Evolutionary conservation across 371 early-diverging fungal species (phyloP), one percentile per base, ranked within the genome.

Genomic region (Basidiobolus meristosporus): DNA sequence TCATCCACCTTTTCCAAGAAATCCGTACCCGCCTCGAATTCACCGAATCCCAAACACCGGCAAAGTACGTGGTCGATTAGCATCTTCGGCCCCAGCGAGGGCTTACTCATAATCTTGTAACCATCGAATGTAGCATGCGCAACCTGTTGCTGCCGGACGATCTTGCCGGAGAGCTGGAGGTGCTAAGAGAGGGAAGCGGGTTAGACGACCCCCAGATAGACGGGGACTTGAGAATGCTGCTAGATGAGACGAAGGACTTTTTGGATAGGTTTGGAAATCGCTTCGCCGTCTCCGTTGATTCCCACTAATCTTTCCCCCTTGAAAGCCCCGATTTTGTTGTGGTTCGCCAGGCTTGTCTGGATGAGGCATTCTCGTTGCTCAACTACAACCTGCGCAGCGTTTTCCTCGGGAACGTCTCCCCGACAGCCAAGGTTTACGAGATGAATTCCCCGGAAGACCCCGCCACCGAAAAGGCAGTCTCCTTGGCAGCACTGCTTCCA

Each of bases 201-300:
- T 41, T 41, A 2, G 47, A 59, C 15, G 57, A 51, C 4, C 34
- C 50, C 2, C 56, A 47, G 16, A 52, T 66, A 28, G 65, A 70
- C 29, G 43, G 47, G 6, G 53, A 62, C 18, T 59, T 84, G 28
- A 59, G 65, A 28, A 59, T 46, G 36, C 57, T 84, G 33, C 48
- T 87, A 39, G 74, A 87, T 54, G 88, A 87, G 50, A 78, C 82
- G 0, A 68, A 72, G 20, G 88, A 87, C 45, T 79, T 75, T 42
- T 59, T 84, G 31, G 81, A 84, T 31, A 67, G 77, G 74, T 75
- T 59, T 36, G 41, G 29, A 19, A 20, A 20, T 41, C 14, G 17
- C 31, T 17, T 7, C 7, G 16, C 33, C 12, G 6, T 19, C 16
- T 28, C 12, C 38, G 15, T 29, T 16, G 16, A 11, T 33, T 38